Percentiles rank a stretch among this genome's conserved stretches.
phyloP scores from a whole-genome alignment of 495 filamentous ascomycete species.

The Penicillium atrosanguineum region DNA sequence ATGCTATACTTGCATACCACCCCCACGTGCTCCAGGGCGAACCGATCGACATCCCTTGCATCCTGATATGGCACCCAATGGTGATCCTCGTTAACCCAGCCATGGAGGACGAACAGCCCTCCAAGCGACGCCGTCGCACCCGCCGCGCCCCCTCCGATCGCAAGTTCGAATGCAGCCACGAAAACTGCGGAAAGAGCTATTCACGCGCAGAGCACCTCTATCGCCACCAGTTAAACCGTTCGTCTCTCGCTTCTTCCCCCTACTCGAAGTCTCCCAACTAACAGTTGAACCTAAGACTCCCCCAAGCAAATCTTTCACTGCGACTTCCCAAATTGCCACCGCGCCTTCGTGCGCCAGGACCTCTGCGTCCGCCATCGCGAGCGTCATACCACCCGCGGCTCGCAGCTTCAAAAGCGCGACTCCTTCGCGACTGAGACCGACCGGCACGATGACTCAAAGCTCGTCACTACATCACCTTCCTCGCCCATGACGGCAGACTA shows the following conservation, averaged over 20 bases:
- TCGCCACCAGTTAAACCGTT: conserved; percentile 94
- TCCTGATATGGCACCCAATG: conserved; percentile 24
- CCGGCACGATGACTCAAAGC: conserved; percentile 19
- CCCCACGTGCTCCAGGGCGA: conserved; percentile 1
- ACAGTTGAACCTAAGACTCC: conserved; percentile 45
- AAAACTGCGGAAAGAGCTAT: conserved; percentile 93
- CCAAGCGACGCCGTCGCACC: conserved; percentile 30
- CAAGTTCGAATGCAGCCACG: conserved; percentile 88
- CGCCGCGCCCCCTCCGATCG: conserved; percentile 83
- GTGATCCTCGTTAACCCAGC: conserved; percentile 14
- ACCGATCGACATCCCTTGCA: conserved; percentile 4
- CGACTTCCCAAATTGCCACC: conserved; percentile 87
- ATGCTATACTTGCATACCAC: neutral
- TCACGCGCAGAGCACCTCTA: conserved; percentile 96
- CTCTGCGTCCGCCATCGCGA: conserved; percentile 91
- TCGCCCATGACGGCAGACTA: conserved; percentile 26
- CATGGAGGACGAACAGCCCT: conserved; percentile 29
- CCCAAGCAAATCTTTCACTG: conserved; percentile 96
- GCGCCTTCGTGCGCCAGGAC: conserved; percentile 92
- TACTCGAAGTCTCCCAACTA: neutral
- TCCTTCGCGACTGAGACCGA: conserved; percentile 37
- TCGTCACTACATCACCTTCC: conserved; percentile 16
- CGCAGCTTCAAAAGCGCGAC: conserved; percentile 90
- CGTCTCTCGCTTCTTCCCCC: conserved; percentile 16
- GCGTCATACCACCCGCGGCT: conserved; percentile 92